These are phyloP conservation scores for Hypoxylon sp. DNA, from an alignment of 2,329 filamentous ascomycete species.

Conservation along the genomic window DNA sequence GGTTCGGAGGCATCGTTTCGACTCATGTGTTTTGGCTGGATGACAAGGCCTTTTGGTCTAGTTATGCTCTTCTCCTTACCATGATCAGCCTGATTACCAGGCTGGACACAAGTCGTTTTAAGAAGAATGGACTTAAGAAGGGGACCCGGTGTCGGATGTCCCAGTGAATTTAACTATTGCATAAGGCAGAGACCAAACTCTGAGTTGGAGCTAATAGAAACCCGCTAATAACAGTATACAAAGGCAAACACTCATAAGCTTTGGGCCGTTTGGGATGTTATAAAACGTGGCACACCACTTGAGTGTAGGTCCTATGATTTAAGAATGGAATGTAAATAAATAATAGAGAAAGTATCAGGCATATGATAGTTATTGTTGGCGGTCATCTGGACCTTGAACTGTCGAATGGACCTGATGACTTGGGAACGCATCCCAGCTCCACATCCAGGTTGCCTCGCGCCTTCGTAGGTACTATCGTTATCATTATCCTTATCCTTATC, in stretches of 20 bases:
- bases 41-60: conserved; percentile 7
- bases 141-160: neutral
- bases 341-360: conserved; percentile 14
- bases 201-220: conserved; percentile 21
- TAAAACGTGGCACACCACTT: conserved; percentile 20
- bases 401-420: conserved; percentile 41
- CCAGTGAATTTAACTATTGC: conserved; percentile 5
- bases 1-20: conserved; percentile 60
- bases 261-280: conserved; percentile 11
- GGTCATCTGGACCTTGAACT: conserved; percentile 44
- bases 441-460: conserved; percentile 27
- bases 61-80: conserved; percentile 17
- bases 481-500: conserved; percentile 39
- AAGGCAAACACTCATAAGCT: conserved; percentile 9
- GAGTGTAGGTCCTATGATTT: conserved; percentile 26
- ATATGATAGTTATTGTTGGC: conserved; percentile 13
- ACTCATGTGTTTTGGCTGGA: conserved; percentile 22
- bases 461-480: conserved; percentile 16
- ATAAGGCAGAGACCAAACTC: conserved; percentile 4
- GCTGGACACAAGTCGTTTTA: neutral
- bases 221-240: conserved; percentile 6
- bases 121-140: conserved; percentile 1
- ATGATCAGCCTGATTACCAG: conserved; percentile 4
- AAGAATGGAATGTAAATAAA: conserved; percentile 6
- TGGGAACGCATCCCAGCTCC: conserved; percentile 14